phyloP scores from a whole-genome alignment of 23 red algal genomes.

The Chondrus crispus region DNA sequence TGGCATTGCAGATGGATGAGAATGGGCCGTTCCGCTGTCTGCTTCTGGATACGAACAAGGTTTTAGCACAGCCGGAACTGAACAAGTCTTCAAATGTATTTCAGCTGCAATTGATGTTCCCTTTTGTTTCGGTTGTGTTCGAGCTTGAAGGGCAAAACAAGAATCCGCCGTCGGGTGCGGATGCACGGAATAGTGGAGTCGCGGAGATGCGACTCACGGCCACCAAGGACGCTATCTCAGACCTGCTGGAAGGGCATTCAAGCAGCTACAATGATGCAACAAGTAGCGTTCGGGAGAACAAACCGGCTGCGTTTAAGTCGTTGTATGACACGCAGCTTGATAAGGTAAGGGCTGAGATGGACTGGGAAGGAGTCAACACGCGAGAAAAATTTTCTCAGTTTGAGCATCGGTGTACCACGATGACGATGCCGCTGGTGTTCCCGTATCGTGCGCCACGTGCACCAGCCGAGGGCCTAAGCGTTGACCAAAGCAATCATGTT shows the following conservation, averaged over 20 bases:
- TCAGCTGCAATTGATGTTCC: not conserved
- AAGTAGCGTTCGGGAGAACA: not conserved
- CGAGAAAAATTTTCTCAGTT: not conserved
- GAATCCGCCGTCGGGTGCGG: not conserved
- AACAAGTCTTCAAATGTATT: not conserved
- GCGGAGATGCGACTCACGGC: not conserved
- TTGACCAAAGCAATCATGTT: not conserved
- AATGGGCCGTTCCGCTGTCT: not conserved
- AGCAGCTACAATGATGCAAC: not conserved
- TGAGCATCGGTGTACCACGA: not conserved
- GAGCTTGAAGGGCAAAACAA: not conserved
- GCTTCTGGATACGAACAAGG: not conserved
- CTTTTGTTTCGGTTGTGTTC: not conserved
- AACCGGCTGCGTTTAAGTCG: too few species aligned
- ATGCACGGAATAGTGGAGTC: not conserved
- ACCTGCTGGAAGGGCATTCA: too few species aligned
- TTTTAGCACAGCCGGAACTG: not conserved
- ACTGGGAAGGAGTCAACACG: not conserved
- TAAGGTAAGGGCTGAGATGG: not conserved
- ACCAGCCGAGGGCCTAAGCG: not conserved
- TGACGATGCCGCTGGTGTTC: not conserved
- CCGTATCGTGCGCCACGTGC: not conserved
- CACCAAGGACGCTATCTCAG: not conserved
- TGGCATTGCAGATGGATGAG: not conserved
- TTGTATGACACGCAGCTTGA: not conserved